Evolutionary conservation across 495 filamentous ascomycete genomes (phyloP), one percentile per base, ranked within the genome.

Genomic region (Trichoderma virens): DNA sequence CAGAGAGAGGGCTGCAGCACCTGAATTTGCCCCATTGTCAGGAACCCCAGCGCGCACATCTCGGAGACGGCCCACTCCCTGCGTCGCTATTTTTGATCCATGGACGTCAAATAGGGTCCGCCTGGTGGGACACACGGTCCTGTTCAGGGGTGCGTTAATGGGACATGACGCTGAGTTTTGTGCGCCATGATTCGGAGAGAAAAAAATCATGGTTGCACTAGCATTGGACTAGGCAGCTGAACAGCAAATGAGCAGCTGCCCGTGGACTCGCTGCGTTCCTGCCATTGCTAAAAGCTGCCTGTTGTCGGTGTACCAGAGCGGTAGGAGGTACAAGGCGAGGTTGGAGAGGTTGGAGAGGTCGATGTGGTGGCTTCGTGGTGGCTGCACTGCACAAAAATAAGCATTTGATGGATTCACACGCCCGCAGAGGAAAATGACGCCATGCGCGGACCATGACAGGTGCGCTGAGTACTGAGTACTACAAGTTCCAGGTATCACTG

Each of bases 11-110:
- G 51, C 23, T 27, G 51, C 51, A 30, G 51, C 51, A 35, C 32
- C 32, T 35, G 32, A 35, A 35, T 35, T 35, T 35, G 32, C 41
- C 41, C 41, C 51, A 56, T 56, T 56, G 51, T 56, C 51, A 56
- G 51, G 51, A 56, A 56, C 51, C 51, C 51, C 51, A n/a, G 51
- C 51, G 28, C 51, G 25, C 51, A 56, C 51, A 56, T 56, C 51
- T 56, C 51, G 51, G 51, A 7, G 51, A 8, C 51, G 51, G 51
- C 27, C 51, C 51, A 56, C 51, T 20, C 23, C 51, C 25, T 28
- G 51, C 27, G 51, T 56, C 51, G 51, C 51, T 56, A 56, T 56
- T 56, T 56, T 56, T 56, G 51, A 56, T 56, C 32, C 32, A 35
- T 35, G 32, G 32, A 35, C 32, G 51, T 56, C 51, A 56, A 30